Evolutionary conservation across 2,329 filamentous ascomycete species (phyloP).

Genomic region (Cordyceps farinosa): DNA sequence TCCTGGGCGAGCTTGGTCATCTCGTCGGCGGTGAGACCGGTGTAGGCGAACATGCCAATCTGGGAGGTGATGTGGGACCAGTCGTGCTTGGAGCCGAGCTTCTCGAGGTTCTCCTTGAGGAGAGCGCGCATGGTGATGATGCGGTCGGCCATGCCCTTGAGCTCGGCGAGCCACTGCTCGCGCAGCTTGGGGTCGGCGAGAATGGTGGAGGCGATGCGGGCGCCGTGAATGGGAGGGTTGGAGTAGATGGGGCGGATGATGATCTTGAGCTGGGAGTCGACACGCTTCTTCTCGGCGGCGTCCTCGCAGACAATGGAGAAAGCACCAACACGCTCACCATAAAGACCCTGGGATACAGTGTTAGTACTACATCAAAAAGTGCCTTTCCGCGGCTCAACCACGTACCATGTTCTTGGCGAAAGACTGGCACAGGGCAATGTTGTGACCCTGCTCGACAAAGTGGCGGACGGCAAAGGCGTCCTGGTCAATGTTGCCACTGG

Average conservation of each 20-base stretch:
- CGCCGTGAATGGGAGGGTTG: conserved; percentile 95
- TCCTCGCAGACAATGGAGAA: conserved; percentile 89
- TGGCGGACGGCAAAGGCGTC: conserved; percentile 92
- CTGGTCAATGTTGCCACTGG: conserved; percentile 83
- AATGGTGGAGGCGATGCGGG: conserved; percentile 88
- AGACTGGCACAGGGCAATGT: conserved; percentile 82
- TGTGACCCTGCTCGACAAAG: conserved; percentile 90
- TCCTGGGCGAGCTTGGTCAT: conserved; percentile 91
- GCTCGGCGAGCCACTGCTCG: conserved; percentile 91
- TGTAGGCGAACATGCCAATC: conserved; percentile 99
- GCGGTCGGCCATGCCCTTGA: conserved; percentile 98
- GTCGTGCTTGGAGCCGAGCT: conserved; percentile 91
- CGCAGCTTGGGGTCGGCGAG: conserved; percentile 81
- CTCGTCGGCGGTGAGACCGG: conserved; percentile 83
- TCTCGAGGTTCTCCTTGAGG: conserved; percentile 91
- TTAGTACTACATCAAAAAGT: conserved; percentile 1
- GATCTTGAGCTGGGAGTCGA: conserved; percentile 98
- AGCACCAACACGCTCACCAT: conserved; percentile 95
- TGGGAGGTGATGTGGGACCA: conserved; percentile 98
- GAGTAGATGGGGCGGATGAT: conserved; percentile 96
- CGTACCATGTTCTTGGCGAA: conserved; percentile 99
- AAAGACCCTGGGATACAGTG: conserved; percentile 65
- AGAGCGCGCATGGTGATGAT: conserved; percentile 98
- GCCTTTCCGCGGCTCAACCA: not conserved
- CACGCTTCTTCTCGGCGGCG: conserved; percentile 86